A percentile compares a stretch with the other conserved stretches of the same genome.
Conservation (phyloP, 257 asterid species). For the Przewalskia tangutica region DNA sequence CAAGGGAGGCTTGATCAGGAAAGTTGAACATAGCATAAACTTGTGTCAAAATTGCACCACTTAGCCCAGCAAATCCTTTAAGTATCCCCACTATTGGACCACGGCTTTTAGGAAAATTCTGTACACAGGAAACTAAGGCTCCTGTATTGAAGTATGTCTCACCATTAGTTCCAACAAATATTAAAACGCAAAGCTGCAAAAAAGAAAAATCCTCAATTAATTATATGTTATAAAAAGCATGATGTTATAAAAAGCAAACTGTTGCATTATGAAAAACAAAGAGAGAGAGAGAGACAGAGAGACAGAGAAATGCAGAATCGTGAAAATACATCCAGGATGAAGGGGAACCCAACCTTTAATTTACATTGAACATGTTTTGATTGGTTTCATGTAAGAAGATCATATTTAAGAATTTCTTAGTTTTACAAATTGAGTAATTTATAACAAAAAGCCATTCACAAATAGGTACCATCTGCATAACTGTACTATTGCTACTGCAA, state of each 20-base stretch:
- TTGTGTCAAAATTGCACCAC: conserved; percentile 36
- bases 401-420: neutral
- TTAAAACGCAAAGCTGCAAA: conserved; percentile 32
- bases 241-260: neutral
- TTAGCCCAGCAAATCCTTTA: conserved; percentile 35
- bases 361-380: neutral
- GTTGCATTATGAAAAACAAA: conserved; percentile 9
- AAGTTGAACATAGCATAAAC: conserved; percentile 26
- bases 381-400: neutral
- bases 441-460: neutral
- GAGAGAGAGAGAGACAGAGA: neutral
- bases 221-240: neutral
- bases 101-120: conserved; percentile 31
- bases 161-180: conserved; percentile 31
- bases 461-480: neutral
- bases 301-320: neutral
- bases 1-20: conserved; percentile 25
- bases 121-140: conserved; percentile 30
- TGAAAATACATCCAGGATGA: neutral
- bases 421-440: neutral
- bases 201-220: neutral
- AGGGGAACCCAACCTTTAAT: neutral
- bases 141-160: conserved; percentile 35
- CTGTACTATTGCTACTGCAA: neutral
- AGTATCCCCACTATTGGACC: conserved; percentile 31